phyloP scores from a whole-genome alignment of 805 yeast genomes.

The Schwanniomyces yamadae region DNA sequence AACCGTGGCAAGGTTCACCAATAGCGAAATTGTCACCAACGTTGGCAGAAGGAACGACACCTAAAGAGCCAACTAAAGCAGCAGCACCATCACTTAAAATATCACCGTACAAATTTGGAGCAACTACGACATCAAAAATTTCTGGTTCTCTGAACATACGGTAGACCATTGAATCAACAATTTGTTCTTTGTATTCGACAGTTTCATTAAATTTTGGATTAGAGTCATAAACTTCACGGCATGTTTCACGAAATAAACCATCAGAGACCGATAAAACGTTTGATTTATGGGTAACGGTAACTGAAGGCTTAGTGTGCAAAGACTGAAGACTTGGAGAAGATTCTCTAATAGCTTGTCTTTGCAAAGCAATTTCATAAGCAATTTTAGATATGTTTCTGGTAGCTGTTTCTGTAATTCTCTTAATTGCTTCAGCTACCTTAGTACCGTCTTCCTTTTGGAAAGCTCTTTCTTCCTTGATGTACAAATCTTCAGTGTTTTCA shows the following conservation, averaged over 20 bases:
- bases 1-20: slow-evolving; percentile 99
- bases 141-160: slow-evolving; percentile 98
- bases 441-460: slow-evolving; percentile 77
- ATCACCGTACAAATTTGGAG: slow-evolving; percentile 98
- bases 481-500: slow-evolving; percentile 97
- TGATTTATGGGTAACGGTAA: slow-evolving; percentile 95
- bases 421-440: slow-evolving; percentile 94
- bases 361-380: slow-evolving; percentile 89
- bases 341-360: slow-evolving; percentile 78
- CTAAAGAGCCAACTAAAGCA: slow-evolving; percentile 94
- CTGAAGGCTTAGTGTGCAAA: slow-evolving; percentile 52
- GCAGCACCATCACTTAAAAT: slow-evolving; percentile 97
- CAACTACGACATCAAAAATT: slow-evolving; percentile 95
- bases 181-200: slow-evolving; percentile 84
- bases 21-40: slow-evolving; percentile 95
- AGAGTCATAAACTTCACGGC: slow-evolving; percentile 57
- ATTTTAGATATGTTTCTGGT: slow-evolving; percentile 82
- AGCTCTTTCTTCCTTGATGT: slow-evolving; percentile 87
- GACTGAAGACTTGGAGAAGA: slow-evolving; percentile 37
- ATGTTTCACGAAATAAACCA: slow-evolving; percentile 93
- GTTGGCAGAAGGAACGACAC: slow-evolving; percentile 97
- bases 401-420: slow-evolving; percentile 90
- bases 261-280: slow-evolving; percentile 91
- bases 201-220: slow-evolving; percentile 57
- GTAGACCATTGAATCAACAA: slow-evolving; percentile 99